These are phyloP conservation scores for Eucalyptus camaldulensis DNA, from an alignment of 345 rosid species.

Conservation along the genomic window DNA sequence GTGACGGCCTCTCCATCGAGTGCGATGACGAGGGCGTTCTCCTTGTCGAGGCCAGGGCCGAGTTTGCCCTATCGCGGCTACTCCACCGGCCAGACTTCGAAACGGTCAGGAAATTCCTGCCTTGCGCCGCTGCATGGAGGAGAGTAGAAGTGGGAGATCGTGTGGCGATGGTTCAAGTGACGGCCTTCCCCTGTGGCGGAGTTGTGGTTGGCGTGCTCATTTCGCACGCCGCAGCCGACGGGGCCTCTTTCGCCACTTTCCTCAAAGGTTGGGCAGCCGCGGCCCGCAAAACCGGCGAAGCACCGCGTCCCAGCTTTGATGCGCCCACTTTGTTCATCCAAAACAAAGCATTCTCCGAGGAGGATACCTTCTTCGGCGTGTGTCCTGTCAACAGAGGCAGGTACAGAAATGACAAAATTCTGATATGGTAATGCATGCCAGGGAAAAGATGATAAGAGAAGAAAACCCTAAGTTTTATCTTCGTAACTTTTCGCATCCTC, in stretches of 20 bases:
- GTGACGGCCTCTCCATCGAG: conserved; percentile 2
- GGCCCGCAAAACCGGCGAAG: not conserved
- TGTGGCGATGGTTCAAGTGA: not conserved
- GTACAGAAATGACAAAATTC: not conserved
- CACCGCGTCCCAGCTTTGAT: not conserved
- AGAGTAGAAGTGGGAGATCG: not conserved
- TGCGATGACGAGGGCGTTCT: conserved; percentile 10
- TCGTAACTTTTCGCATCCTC: not conserved
- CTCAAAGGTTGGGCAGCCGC: not conserved
- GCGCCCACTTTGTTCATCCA: not conserved
- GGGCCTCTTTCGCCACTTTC: not conserved
- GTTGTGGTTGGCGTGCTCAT: not conserved
- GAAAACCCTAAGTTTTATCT: not conserved
- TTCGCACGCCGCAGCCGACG: not conserved
- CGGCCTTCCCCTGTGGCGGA: not conserved
- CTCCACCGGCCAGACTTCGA: not conserved
- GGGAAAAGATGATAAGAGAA: not conserved
- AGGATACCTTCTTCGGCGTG: not conserved
- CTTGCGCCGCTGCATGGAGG: not conserved
- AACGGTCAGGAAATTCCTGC: not conserved
- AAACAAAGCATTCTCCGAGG: not conserved
- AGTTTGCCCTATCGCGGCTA: not conserved
- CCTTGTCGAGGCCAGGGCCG: conserved; percentile 5
- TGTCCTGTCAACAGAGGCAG: not conserved
- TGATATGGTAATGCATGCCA: not conserved